Base-by-base conservation (phyloP, 73 alveolate genomes). In the Paramecium pentaurelia region DNA sequence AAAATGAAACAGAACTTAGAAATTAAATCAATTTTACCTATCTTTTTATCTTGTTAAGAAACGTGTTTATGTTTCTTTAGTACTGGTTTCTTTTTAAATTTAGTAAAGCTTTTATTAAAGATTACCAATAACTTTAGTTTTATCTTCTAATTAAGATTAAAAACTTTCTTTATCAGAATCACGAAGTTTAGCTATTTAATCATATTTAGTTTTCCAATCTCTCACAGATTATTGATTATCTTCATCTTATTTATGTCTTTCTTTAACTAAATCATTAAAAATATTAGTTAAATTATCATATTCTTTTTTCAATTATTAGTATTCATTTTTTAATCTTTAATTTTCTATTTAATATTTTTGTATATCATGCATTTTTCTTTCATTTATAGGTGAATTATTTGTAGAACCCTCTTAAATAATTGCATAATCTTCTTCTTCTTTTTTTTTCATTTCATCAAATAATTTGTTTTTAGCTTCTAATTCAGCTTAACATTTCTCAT, bases 171-270 rank as follows among this genome's bases (percentile, higher is more conserved):
- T 28, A 64, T 64, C 84, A 9, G 84, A 64, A 32, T 64, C 84
- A 16, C 84, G 84, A 28, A 64, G 84, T n/a, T 28, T 64, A 8
- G 84, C 49, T 8, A 64, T 64, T 64, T 64, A 22, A 64, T 64
- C 84, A 64, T 64, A 64, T 34, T 64, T 64, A 32, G 84, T 64
- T 34, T 64, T 64, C 84, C 84, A 64, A 64, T 64, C 84, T 34
- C 84, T 64, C 2, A 64, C 84, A 25, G 84, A 64, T n/a, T 64
- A 64, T 34, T 64, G 22, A 64, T 64, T 64, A 64, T 64, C 84
- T 64, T 64, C 84, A 10, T 64, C 84, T 20, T 64, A 64, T 34
- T 64, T 64, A 64, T 64, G 84, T 14, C 84, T 64, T 64, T 64
- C 84, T 34, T 64, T 64, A 32, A 64, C 84, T 32, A 64, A 34